These are phyloP conservation scores for Mortierella sp. DNA, from an alignment of 371 early-diverging fungal species.

Conservation along the genomic window DNA sequence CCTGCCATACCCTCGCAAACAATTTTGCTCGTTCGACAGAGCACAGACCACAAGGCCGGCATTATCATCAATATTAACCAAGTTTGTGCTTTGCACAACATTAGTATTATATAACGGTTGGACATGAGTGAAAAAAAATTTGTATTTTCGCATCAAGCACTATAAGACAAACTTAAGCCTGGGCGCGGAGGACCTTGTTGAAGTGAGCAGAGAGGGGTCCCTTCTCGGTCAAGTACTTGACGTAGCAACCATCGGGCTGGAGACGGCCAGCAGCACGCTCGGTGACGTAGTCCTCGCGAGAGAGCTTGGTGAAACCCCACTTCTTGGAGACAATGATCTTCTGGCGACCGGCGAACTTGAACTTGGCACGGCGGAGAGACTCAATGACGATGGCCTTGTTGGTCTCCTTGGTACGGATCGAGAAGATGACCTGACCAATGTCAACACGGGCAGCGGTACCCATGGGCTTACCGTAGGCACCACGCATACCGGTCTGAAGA, in stretches of 20 bases:
- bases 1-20: too few species aligned
- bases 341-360: constrained; percentile 99
- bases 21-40: too few species aligned
- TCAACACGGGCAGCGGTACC: constrained; percentile 99
- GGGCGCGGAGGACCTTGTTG: constrained; percentile 48
- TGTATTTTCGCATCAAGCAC: background rate
- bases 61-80: too few species aligned
- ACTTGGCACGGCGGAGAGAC: constrained; percentile 99
- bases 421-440: constrained; percentile 99
- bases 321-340: constrained; percentile 99
- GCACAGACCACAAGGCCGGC: too few species aligned
- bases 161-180: constrained; percentile 11
- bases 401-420: constrained; percentile 98
- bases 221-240: constrained; percentile 95
- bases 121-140: too few species aligned
- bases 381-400: constrained; percentile 97
- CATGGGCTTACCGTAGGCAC: constrained; percentile 99
- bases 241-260: constrained; percentile 97
- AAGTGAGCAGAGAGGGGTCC: constrained; percentile 88
- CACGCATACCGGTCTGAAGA: constrained; percentile 99
- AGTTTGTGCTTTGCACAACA: too few species aligned
- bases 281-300: constrained; percentile 93
- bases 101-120: too few species aligned
- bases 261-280: constrained; percentile 85
- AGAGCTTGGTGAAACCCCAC: constrained; percentile 99